Conservation (phyloP, 1,284 basidiomycete species). For the Leccinum laetum region DNA sequence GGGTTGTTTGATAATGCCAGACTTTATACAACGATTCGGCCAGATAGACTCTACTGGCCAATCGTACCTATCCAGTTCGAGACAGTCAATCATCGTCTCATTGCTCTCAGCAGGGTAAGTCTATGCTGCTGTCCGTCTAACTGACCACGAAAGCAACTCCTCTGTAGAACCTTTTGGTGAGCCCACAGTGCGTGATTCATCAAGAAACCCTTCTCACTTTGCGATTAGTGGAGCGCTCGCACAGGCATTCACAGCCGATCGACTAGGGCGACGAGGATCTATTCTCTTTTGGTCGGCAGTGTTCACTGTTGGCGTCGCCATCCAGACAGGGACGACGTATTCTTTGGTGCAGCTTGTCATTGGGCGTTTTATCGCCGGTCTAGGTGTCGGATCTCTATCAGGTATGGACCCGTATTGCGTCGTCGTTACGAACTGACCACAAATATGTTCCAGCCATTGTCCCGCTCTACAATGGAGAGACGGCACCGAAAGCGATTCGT, state of each 20-base stretch:
- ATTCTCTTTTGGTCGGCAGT: conserved; percentile 78
- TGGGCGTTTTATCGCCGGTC: conserved; percentile 69
- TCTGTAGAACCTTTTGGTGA: conserved; percentile 56
- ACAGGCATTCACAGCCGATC: conserved; percentile 78
- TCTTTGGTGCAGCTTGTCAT: conserved; percentile 68
- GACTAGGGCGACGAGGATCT: conserved; percentile 68
- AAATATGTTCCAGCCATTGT: conserved; percentile 57
- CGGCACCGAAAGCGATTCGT: conserved; percentile 73
- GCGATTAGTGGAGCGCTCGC: conserved; percentile 58
- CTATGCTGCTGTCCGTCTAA: neutral
- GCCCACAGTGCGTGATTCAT: conserved; percentile 12
- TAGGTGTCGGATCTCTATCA: conserved; percentile 79
- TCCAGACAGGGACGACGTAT: conserved; percentile 66
- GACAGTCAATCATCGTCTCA: conserved; percentile 79
- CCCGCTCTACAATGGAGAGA: conserved; percentile 81
- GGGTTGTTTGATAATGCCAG: conserved; percentile 82
- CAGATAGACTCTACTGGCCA: conserved; percentile 49
- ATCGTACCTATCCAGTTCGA: conserved; percentile 54
- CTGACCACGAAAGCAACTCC: neutral
- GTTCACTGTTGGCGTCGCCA: conserved; percentile 69
- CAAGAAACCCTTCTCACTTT: conserved; percentile 8
- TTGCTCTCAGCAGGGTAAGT: conserved; percentile 73
- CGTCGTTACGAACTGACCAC: neutral
- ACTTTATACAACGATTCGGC: conserved; percentile 73
- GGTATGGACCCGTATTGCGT: conserved; percentile 36